Evolutionary conservation across 2,329 filamentous ascomycete species (phyloP).

Genomic region (Cadophora gregata): DNA sequence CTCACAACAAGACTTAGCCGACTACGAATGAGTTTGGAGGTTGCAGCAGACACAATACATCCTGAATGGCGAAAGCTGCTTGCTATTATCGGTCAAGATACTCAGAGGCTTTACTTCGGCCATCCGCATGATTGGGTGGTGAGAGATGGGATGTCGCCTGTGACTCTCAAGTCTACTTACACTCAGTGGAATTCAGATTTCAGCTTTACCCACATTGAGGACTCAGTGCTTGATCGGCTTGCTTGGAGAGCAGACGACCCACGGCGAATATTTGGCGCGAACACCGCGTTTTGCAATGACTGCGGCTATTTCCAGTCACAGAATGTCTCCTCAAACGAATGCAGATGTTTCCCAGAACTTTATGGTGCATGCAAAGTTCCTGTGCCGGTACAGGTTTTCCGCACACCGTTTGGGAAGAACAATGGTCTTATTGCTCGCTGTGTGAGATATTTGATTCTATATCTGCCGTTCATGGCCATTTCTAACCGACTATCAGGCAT

Average conservation of each 20-base stretch:
- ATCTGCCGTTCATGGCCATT: not conserved
- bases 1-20: constrained; percentile 10
- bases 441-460: constrained; percentile 1
- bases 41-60: constrained; percentile 20
- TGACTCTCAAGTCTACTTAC: constrained; percentile 12
- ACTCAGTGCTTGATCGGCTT: constrained; percentile 10
- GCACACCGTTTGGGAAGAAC: constrained; percentile 19
- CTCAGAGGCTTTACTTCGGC: constrained; percentile 5
- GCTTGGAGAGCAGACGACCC: constrained; percentile 16
- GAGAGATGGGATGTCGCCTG: not conserved
- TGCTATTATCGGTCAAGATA: constrained; percentile 15
- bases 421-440: constrained; percentile 23
- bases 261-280: constrained; percentile 1
- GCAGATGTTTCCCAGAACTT: constrained; percentile 17
- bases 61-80: constrained; percentile 18
- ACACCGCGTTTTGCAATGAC: constrained; percentile 3
- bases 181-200: constrained; percentile 19
- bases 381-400: constrained; percentile 17
- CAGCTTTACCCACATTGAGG: constrained; percentile 12
- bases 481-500: constrained; percentile 34
- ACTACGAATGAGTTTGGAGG: constrained; percentile 12
- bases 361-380: constrained; percentile 17
- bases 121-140: constrained; percentile 23
- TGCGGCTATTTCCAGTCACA: constrained; percentile 20
- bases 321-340: constrained; percentile 15